Evolutionary conservation across 768 basidiomycete species (phyloP), one percentile per base, ranked within the genome.

Genomic region (Boletus bicolor): DNA sequence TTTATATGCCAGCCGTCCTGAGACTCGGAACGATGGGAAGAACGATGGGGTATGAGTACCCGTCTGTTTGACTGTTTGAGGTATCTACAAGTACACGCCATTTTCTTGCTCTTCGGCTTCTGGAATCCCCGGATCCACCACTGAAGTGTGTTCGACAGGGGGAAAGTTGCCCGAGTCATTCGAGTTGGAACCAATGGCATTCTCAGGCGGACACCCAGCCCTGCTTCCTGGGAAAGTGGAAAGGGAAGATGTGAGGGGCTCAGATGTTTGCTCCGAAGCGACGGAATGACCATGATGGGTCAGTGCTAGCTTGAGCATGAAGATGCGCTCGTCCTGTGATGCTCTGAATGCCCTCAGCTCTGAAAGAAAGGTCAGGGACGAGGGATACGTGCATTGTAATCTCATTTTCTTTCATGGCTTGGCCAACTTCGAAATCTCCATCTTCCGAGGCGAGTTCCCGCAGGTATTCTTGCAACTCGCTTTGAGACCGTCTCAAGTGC

Each of bases 241-340:
- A n/a, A 34, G 19, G 9, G 35, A 36, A 38, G 56, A 19, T 17
- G 17, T 2, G 44, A 44, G 12, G n/a, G 50, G 49, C 17, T 50
- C 51, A 30, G 55, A 46, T 47, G 51, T 28, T 26, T 58, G 58
- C 24, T 49, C 51, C 8, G 71, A 54, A 45, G 76, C 74, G 64
- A 82, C 49, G 7, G 61, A 58, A 11, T 84, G 70, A 2, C 86
- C 87, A 61, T 87, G 88, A 64, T 85, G 79, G 19, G 73, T 71
- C 52, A 91, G 71, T 7, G 85, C 88, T 63, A 85, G 73, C 68
- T 79, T 82, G 49, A 91, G 76, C 49, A 91, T 89, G 28, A 73
- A 72, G 55, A 91, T 81, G 21, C 90, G 78, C 64, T 93, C 91
- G 64, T 87, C 81, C 71, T 92, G 91, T 8, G 90, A 89, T 7